These are phyloP conservation scores for Pezicula carpinea DNA, from an alignment of 2,329 filamentous ascomycete genomes.

Conservation along the genomic window DNA sequence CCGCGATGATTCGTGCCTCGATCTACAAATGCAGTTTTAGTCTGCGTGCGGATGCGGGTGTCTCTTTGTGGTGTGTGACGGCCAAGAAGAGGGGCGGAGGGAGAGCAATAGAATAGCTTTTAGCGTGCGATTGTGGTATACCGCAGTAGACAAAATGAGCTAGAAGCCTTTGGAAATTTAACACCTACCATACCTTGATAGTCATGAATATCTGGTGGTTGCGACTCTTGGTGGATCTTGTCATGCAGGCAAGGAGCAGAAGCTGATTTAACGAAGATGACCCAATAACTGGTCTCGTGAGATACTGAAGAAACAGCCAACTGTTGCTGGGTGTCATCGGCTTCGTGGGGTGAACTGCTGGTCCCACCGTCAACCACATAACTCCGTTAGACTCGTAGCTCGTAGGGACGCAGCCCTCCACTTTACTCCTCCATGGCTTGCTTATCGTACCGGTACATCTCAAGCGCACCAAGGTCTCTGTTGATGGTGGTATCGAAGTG, in stretches of 20 bases:
- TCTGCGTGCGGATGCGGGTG: constrained; percentile 11
- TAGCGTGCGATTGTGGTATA: neutral
- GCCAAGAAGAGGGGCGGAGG: constrained; percentile 3
- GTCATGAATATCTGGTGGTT: neutral
- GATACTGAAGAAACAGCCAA: too few species aligned
- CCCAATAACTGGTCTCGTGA: too few species aligned
- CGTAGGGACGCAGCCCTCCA: too few species aligned
- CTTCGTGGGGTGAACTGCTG: neutral
- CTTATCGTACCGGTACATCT: too few species aligned
- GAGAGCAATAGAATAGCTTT: neutral
- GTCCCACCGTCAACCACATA: too few species aligned
- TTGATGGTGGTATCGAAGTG: constrained; percentile 7
- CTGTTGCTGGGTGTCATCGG: neutral
- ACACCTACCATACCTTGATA: neutral
- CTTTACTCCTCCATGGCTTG: too few species aligned
- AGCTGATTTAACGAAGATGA: constrained; percentile 2
- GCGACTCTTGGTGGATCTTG: neutral
- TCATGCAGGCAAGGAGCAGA: neutral
- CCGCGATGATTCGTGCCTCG: constrained; percentile 17
- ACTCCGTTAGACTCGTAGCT: too few species aligned
- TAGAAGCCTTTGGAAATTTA: too few species aligned
- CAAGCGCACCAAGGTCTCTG: constrained; percentile 8
- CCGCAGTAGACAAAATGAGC: too few species aligned
- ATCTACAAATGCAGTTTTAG: constrained; percentile 21
- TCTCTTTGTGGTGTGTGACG: constrained; percentile 13